Percentiles rank a stretch among this genome's conserved stretches.
Evolutionary conservation across 257 asterid species (phyloP).

Genomic region (Fraxinus americana): DNA sequence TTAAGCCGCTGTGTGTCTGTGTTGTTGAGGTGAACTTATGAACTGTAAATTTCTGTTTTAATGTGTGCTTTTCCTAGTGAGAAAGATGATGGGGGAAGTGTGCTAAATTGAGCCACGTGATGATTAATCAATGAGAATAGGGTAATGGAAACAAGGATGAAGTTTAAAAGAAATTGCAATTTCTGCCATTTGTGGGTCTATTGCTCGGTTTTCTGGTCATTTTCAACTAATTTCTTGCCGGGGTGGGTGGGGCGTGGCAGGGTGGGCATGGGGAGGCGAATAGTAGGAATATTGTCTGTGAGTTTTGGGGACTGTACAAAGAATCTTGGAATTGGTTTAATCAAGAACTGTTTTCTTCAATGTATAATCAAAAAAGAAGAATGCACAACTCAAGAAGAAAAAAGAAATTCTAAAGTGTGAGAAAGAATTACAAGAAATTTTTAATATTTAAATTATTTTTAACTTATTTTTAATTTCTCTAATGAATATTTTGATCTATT

Average conservation of each 20-base stretch:
- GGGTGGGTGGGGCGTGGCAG: not conserved
- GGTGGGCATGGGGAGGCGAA: constrained; percentile 16
- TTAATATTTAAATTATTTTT: not conserved
- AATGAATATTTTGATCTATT: not conserved
- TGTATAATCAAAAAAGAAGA: not conserved
- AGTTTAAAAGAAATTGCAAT: constrained; percentile 45
- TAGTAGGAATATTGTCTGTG: constrained; percentile 39
- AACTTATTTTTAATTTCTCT: not conserved
- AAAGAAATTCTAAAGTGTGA: not conserved
- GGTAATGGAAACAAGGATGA: constrained; percentile 45
- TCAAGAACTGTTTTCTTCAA: constrained; percentile 28
- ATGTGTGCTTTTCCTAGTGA: constrained; percentile 22
- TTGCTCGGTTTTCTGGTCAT: constrained; percentile 36
- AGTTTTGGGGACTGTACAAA: constrained; percentile 41
- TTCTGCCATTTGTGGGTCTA: constrained; percentile 52
- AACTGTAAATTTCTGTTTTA: constrained; percentile 30
- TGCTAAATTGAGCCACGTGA: constrained; percentile 47
- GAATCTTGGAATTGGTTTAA: constrained; percentile 58
- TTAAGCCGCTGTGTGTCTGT: constrained; percentile 23
- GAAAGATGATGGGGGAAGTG: constrained; percentile 32
- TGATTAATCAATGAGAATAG: constrained; percentile 44
- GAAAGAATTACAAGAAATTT: not conserved
- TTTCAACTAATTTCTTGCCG: constrained; percentile 34
- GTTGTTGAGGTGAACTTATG: constrained; percentile 26
- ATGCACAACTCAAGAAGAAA: not conserved